phyloP scores from a whole-genome alignment of 352 stramenopile species.

The Phytophthora macrochlamydospora region DNA sequence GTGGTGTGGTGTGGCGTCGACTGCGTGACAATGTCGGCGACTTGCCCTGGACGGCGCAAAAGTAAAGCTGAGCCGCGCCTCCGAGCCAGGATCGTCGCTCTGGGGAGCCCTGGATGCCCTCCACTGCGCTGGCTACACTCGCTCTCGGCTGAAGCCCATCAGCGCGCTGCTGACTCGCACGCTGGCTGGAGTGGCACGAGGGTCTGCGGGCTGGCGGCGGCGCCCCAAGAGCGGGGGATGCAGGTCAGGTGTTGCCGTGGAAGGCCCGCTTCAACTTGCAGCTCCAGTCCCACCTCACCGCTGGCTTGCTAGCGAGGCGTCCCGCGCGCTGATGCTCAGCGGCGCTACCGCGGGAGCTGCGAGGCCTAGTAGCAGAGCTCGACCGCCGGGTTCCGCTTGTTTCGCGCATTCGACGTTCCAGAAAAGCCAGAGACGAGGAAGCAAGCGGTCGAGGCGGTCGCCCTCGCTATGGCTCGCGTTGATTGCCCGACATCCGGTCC shows the following conservation, averaged over 20 bases:
- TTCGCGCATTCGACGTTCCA: too few relatives aligned
- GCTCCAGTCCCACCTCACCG: too few relatives aligned
- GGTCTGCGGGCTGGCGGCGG: slow-evolving; percentile 9
- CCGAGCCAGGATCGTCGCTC: slow-evolving; percentile 10
- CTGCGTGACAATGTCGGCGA: slow-evolving; percentile 11
- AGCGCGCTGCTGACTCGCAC: slow-evolving; percentile 24
- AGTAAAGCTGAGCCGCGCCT: slow-evolving; percentile 39
- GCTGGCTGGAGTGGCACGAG: slow-evolving; percentile 31
- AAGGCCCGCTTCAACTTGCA: slow-evolving; percentile 26
- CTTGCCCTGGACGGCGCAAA: slow-evolving; percentile 28
- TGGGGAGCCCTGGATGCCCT: slow-evolving; percentile 1
- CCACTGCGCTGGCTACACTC: slow-evolving; percentile 20
- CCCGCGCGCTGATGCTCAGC: too few relatives aligned
- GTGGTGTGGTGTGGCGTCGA: neutral
- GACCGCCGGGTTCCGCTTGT: too few relatives aligned
- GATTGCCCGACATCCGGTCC: too few relatives aligned
- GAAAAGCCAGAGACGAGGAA: too few relatives aligned
- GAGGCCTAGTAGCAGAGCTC: too few relatives aligned
- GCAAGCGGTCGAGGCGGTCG: too few relatives aligned
- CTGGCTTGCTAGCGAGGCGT: too few relatives aligned
- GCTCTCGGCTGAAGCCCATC: slow-evolving; percentile 11
- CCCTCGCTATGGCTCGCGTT: too few relatives aligned
- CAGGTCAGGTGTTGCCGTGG: neutral
- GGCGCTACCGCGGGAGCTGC: too few relatives aligned
- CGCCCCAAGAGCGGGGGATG: neutral